Evolutionary conservation across 495 filamentous ascomycete genomes (phyloP).

Genomic region (Aspergillus leporis): DNA sequence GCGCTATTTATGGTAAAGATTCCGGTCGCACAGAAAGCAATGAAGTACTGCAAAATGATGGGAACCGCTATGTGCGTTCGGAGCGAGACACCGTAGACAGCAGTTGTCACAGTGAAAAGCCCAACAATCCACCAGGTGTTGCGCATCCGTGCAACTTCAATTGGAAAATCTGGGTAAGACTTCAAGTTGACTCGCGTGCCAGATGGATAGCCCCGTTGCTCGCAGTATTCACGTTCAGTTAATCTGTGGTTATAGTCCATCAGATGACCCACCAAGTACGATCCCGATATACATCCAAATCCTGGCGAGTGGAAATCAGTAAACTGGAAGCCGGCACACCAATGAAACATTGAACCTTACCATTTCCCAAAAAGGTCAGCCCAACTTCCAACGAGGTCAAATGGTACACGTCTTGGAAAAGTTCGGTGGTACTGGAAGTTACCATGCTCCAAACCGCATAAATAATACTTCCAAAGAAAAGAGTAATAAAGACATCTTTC

Average conservation of each 20-base stretch:
- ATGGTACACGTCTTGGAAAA: constrained; percentile 37
- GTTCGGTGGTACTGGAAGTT: constrained; percentile 47
- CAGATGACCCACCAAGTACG: constrained; percentile 37
- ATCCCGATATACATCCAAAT: constrained; percentile 39
- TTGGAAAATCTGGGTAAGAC: constrained; percentile 48
- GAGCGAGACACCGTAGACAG: constrained; percentile 30
- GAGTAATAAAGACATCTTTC: constrained; percentile 45
- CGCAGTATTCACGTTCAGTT: constrained; percentile 41
- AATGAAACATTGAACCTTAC: constrained; percentile 10
- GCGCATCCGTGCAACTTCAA: constrained; percentile 50
- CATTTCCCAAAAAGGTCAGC: constrained; percentile 45
- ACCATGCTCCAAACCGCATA: constrained; percentile 56
- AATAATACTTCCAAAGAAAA: constrained; percentile 47
- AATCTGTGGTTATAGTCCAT: constrained; percentile 43
- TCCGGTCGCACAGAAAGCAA: constrained; percentile 42
- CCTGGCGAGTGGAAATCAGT: constrained; percentile 19
- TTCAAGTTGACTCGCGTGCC: constrained; percentile 42
- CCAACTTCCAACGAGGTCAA: constrained; percentile 41
- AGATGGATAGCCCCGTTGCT: constrained; percentile 37
- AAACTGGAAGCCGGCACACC: neutral
- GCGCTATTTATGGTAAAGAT: constrained; percentile 59
- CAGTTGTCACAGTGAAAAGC: constrained; percentile 34
- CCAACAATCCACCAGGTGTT: constrained; percentile 45
- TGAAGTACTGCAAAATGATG: constrained; percentile 57
- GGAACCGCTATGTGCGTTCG: constrained; percentile 50